Conservation (phyloP, 306 rosid genomes). For the Rosa chinensis region DNA sequence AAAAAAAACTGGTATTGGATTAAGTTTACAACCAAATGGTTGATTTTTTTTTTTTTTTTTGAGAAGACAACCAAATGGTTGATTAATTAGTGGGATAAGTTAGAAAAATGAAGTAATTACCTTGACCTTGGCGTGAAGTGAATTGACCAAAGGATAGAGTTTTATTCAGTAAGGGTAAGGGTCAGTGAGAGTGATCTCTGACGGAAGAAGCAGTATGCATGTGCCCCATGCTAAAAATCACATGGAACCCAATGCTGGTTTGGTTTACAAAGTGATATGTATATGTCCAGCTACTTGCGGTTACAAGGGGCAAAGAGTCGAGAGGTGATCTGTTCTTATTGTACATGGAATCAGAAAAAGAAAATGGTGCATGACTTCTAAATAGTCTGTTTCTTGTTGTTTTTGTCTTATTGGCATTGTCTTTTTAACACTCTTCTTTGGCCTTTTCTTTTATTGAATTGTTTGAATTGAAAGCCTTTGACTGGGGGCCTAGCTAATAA, state of each 20-base stretch:
- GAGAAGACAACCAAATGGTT: not conserved
- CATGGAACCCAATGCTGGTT: slow-evolving; percentile 52
- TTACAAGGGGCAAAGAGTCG: not conserved
- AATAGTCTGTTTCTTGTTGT: slow-evolving; percentile 17
- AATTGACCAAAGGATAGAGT: not conserved
- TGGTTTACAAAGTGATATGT: slow-evolving; percentile 23
- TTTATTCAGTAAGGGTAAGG: not conserved
- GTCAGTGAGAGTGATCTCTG: slow-evolving; percentile 2
- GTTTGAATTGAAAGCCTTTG: not conserved
- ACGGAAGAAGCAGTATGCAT: slow-evolving; percentile 37
- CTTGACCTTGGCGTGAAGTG: not conserved
- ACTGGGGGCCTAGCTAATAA: not conserved
- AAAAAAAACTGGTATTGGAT: not conserved
- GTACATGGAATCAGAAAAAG: slow-evolving; percentile 1
- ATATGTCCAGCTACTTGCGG: slow-evolving; percentile 22
- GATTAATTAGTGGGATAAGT: not conserved
- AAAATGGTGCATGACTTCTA: slow-evolving; percentile 22
- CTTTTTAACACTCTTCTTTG: slow-evolving; percentile 3
- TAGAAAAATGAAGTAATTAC: not conserved
- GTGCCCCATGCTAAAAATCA: slow-evolving; percentile 42
- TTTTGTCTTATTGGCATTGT: slow-evolving; percentile 17
- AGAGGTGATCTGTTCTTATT: slow-evolving; percentile 22
- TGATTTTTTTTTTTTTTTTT: too few species aligned
- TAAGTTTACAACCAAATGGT: not conserved
- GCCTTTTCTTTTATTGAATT: not conserved